phyloP scores from a whole-genome alignment of 2,329 filamentous ascomycete genomes.

The Aureobasidium sp. region DNA sequence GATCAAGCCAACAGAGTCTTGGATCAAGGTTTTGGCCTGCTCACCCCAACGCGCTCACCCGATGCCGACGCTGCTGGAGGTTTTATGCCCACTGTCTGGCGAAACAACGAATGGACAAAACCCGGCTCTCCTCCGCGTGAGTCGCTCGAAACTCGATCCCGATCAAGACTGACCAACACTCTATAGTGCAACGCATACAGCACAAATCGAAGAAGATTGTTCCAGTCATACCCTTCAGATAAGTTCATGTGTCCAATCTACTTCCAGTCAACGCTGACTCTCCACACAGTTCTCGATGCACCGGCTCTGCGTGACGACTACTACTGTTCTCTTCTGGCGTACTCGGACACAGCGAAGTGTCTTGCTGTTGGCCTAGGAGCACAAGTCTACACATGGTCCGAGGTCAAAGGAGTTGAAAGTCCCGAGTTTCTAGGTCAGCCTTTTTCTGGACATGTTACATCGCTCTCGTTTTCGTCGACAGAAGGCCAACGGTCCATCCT shows the following conservation, averaged over 20 bases:
- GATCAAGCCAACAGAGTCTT: slow-evolving; percentile 61
- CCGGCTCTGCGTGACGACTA: slow-evolving; percentile 84
- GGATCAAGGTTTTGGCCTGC: slow-evolving; percentile 15
- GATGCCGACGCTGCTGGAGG: not conserved
- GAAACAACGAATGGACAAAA: slow-evolving; percentile 32
- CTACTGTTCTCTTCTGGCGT: slow-evolving; percentile 86
- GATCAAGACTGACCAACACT: not conserved
- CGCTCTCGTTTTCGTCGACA: slow-evolving; percentile 76
- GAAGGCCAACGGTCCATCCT: slow-evolving; percentile 70
- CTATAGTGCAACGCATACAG: slow-evolving; percentile 21
- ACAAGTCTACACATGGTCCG: slow-evolving; percentile 82
- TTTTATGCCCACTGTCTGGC: slow-evolving; percentile 25
- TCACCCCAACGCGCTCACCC: not conserved
- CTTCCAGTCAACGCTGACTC: slow-evolving; percentile 24
- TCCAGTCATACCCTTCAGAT: slow-evolving; percentile 71
- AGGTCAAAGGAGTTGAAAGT: slow-evolving; percentile 56
- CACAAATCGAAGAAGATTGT: slow-evolving; percentile 35
- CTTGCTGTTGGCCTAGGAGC: slow-evolving; percentile 77
- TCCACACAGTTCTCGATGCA: slow-evolving; percentile 67
- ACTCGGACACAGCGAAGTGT: slow-evolving; percentile 63
- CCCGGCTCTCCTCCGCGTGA: slow-evolving; percentile 1
- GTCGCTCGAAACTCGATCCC: slow-evolving; percentile 16
- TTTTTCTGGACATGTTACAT: slow-evolving; percentile 56
- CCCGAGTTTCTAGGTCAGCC: slow-evolving; percentile 47
- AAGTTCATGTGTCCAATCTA: slow-evolving; percentile 24